phyloP scores from a whole-genome alignment of 345 rosid species.

The Schrenkiella parvula region DNA sequence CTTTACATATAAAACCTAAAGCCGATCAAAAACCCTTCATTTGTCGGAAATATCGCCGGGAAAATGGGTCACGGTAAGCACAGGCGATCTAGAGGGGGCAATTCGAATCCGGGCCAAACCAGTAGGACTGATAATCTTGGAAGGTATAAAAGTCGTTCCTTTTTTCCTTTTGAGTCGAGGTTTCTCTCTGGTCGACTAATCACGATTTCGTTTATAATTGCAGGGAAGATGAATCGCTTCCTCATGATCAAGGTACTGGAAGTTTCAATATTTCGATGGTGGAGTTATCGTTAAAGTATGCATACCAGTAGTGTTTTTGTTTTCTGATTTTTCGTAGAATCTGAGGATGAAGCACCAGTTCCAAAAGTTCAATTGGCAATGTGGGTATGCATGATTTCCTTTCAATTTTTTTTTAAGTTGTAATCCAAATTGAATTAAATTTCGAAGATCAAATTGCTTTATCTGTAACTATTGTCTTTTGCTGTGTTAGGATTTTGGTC shows the following conservation, averaged over 20 bases:
- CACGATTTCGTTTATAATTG: neutral
- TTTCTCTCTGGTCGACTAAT: slow-evolving; percentile 12
- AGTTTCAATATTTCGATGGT: neutral
- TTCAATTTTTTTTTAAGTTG: neutral
- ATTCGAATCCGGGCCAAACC: slow-evolving; percentile 21
- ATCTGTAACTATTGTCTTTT: slow-evolving; percentile 8
- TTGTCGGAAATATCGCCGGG: slow-evolving; percentile 22
- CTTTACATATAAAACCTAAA: slow-evolving; percentile 11
- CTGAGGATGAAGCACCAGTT: slow-evolving; percentile 51
- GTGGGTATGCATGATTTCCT: slow-evolving; percentile 65
- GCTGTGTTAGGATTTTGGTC: slow-evolving; percentile 77
- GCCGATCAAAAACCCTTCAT: slow-evolving; percentile 6
- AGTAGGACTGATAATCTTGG: slow-evolving; percentile 24
- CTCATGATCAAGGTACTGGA: slow-evolving; percentile 28
- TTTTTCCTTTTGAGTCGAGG: neutral
- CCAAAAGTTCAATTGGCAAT: slow-evolving; percentile 83
- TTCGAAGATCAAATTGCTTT: neutral
- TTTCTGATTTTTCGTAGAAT: slow-evolving; percentile 33
- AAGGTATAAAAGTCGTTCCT: slow-evolving; percentile 8
- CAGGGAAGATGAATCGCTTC: slow-evolving; percentile 35
- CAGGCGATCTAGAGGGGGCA: slow-evolving; percentile 29
- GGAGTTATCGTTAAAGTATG: neutral
- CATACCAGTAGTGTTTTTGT: neutral
- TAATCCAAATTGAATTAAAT: too few relatives aligned
- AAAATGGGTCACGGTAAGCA: slow-evolving; percentile 33